Conservation (phyloP, 495 filamentous ascomycete species). For the Talaromyces stipitatus region DNA sequence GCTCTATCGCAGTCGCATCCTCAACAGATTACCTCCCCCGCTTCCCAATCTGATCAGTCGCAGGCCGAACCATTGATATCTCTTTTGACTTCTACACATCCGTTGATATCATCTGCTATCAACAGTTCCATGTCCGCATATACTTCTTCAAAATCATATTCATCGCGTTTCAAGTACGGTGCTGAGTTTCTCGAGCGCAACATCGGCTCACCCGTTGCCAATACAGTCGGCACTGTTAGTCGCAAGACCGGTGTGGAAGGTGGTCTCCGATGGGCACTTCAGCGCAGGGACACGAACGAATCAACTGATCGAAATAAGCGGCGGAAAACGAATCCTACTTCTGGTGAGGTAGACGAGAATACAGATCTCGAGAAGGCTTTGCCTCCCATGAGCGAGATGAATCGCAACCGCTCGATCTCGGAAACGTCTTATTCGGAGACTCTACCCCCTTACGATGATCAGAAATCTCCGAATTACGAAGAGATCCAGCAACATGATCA, state of each 20-base stretch:
- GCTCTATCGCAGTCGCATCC: conserved; percentile 8
- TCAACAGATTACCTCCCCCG: conserved; percentile 17
- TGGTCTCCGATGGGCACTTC: conserved; percentile 68
- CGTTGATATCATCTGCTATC: conserved; percentile 71
- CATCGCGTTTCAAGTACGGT: conserved; percentile 71
- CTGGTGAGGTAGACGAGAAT: conserved; percentile 11
- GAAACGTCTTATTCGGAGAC: conserved; percentile 53
- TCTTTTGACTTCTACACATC: conserved; percentile 72
- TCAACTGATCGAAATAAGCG: conserved; percentile 51
- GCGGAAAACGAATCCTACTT: conserved; percentile 45
- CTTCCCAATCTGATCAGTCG: conserved; percentile 17
- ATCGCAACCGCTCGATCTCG: conserved; percentile 28
- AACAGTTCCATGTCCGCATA: conserved; percentile 77
- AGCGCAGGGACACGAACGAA: conserved; percentile 29
- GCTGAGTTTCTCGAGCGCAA: conserved; percentile 82
- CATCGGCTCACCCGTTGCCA: conserved; percentile 71
- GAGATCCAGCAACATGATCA: conserved; percentile 30
- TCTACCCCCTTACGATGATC: conserved; percentile 73
- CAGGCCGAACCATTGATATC: conserved; percentile 66
- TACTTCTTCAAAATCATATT: conserved; percentile 75
- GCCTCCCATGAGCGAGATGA: conserved; percentile 7
- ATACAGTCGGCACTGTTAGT: conserved; percentile 72
- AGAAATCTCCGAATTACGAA: conserved; percentile 63
- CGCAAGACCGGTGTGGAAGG: conserved; percentile 78
- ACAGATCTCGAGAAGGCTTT: conserved; percentile 35